A percentile compares a stretch with the other conserved stretches of the same genome.
These are phyloP conservation scores for Cladophialophora immunda DNA, from an alignment of 2,329 filamentous ascomycete species.

Conservation along the genomic window DNA sequence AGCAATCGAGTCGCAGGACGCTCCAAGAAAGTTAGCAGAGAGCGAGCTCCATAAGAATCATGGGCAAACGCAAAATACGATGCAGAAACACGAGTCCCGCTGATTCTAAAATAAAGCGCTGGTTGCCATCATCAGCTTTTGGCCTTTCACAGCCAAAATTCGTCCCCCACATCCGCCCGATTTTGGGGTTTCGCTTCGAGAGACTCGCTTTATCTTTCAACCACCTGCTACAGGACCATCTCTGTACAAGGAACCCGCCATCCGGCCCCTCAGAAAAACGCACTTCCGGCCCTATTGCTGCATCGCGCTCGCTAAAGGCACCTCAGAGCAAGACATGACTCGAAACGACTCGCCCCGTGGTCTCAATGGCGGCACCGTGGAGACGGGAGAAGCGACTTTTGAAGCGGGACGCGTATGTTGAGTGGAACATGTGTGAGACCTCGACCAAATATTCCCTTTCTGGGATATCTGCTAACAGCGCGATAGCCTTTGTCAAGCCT, in stretches of 20 bases:
- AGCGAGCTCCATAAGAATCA: not conserved
- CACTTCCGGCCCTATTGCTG: not conserved
- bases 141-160: not conserved
- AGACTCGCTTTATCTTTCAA: not conserved
- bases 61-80: not conserved
- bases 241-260: not conserved
- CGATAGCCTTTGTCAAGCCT: not conserved
- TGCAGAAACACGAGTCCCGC: not conserved
- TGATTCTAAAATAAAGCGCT: not conserved
- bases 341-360: not conserved
- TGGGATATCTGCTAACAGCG: not conserved
- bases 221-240: not conserved
- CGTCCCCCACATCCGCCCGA: not conserved
- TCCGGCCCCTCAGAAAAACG: not conserved
- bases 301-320: not conserved
- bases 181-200: not conserved
- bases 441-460: slow-evolving; percentile 7
- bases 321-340: not conserved
- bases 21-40: not conserved
- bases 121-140: not conserved
- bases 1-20: not conserved
- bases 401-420: slow-evolving; percentile 1
- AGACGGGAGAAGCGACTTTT: not conserved
- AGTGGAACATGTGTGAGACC: slow-evolving; percentile 5
- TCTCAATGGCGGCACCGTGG: not conserved